Conservation (phyloP, 2,329 filamentous ascomycete species). For the Metarhizium rileyi region DNA sequence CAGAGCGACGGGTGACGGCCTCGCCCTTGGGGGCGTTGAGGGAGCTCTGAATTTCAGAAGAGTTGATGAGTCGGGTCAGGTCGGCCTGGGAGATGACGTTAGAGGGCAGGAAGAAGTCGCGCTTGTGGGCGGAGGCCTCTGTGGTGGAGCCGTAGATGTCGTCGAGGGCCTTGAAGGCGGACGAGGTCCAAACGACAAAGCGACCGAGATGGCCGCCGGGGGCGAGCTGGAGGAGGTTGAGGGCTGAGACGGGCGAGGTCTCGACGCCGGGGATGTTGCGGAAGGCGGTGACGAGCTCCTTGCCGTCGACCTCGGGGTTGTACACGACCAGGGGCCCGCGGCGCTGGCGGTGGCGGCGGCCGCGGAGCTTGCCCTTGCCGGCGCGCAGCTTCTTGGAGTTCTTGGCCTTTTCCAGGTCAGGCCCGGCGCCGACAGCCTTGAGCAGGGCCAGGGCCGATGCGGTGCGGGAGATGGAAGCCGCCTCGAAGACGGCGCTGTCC, state of each 20-base stretch:
- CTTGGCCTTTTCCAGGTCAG: constrained; percentile 93
- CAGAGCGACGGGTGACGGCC: constrained; percentile 77
- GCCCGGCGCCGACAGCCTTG: constrained; percentile 79
- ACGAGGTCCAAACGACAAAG: constrained; percentile 98
- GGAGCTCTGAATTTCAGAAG: constrained; percentile 93
- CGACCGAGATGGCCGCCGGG: constrained; percentile 97
- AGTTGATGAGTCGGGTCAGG: constrained; percentile 97
- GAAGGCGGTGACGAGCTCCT: constrained; percentile 88
- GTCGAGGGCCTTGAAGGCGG: constrained; percentile 93
- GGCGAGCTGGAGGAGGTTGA: constrained; percentile 98
- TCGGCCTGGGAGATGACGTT: constrained; percentile 92
- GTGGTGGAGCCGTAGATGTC: constrained; percentile 94
- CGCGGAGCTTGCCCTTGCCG: constrained; percentile 97
- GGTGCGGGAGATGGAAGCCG: constrained; percentile 76
- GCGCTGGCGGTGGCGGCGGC: constrained; percentile 93
- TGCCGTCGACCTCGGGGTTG: constrained; percentile 90
- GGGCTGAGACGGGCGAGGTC: constrained; percentile 83
- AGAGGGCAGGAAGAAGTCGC: constrained; percentile 94
- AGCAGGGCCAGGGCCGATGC: constrained; percentile 77
- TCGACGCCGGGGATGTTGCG: constrained; percentile 98
- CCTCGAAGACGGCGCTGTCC: constrained; percentile 81
- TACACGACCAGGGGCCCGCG: constrained; percentile 97
- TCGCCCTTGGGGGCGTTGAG: constrained; percentile 86
- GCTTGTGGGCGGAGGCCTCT: constrained; percentile 85
- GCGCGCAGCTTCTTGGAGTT: constrained; percentile 93